Conservation (phyloP, 2,329 filamentous ascomycete species). For the Metarhizium guizhouense region DNA sequence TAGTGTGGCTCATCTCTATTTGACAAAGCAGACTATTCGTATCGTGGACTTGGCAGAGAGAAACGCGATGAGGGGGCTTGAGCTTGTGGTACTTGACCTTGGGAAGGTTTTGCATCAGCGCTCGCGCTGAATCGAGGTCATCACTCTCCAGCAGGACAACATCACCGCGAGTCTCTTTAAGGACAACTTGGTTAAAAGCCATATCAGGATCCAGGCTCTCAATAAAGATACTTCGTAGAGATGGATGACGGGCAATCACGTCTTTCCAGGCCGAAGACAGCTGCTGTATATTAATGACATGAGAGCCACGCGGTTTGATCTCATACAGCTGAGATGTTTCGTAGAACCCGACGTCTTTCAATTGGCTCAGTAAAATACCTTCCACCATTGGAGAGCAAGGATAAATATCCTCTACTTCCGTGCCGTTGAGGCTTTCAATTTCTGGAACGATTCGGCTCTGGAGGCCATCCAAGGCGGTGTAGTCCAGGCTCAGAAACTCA, state of each 20-base stretch:
- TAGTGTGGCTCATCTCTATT: slow-evolving; percentile 26
- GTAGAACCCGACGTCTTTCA: slow-evolving; percentile 7
- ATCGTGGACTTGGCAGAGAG: background rate
- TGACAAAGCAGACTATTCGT: slow-evolving; percentile 12
- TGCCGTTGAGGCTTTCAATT: slow-evolving; percentile 6
- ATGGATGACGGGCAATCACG: slow-evolving; percentile 6
- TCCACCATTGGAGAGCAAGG: slow-evolving; percentile 29
- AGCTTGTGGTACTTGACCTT: slow-evolving; percentile 1
- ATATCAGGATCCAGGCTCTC: background rate
- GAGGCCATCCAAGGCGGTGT: slow-evolving; percentile 18
- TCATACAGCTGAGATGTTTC: slow-evolving; percentile 12
- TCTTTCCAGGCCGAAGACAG: slow-evolving; percentile 9
- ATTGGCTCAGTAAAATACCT: slow-evolving; percentile 26
- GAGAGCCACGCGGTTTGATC: slow-evolving; percentile 2
- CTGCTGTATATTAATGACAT: background rate
- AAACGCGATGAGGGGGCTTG: slow-evolving; percentile 2
- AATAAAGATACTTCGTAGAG: slow-evolving; percentile 8
- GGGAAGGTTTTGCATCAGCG: background rate
- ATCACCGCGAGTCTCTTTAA: background rate
- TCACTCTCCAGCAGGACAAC: background rate
- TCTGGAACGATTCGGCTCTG: slow-evolving; percentile 11
- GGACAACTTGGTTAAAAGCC: slow-evolving; percentile 6
- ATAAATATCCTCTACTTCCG: slow-evolving; percentile 24
- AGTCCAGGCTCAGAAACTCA: slow-evolving; percentile 11
- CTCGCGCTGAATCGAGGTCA: background rate